Conservation (phyloP, 2,329 filamentous ascomycete species). For the Pseudopithomyces chartarum region DNA sequence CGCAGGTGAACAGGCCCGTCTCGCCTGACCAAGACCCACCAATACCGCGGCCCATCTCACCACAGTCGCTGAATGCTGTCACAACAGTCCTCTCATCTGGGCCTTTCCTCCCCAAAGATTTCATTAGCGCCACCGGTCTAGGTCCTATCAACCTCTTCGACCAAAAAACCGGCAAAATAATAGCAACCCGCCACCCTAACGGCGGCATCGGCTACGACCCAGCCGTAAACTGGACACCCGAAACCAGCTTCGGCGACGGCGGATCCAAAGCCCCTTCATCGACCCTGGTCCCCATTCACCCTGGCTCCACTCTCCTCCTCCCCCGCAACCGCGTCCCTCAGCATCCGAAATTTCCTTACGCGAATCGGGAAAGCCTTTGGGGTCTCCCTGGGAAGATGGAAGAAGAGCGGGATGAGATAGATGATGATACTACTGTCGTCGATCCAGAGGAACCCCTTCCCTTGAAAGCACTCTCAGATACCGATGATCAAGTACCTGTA, state of each 20-base stretch:
- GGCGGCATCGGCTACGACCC: slow-evolving; percentile 27
- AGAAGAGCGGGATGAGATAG: not conserved
- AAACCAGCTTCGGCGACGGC: not conserved
- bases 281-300: not conserved
- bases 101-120: too few relatives aligned
- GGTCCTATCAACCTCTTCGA: not conserved
- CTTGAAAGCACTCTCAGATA: not conserved
- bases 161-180: not conserved
- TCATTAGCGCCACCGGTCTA: not conserved
- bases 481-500: not conserved
- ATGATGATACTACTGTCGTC: not conserved
- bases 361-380: not conserved
- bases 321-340: not conserved
- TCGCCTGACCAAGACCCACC: too few relatives aligned
- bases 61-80: too few relatives aligned
- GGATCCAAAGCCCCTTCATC: not conserved
- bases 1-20: too few relatives aligned
- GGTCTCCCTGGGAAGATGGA: not conserved
- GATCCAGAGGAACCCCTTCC: too few relatives aligned
- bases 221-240: not conserved
- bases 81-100: too few relatives aligned
- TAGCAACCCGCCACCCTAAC: not conserved
- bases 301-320: not conserved
- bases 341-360: not conserved
- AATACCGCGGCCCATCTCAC: not conserved